These are phyloP conservation scores for Xylaria scruposa DNA, from an alignment of 495 filamentous ascomycete species.

Conservation along the genomic window DNA sequence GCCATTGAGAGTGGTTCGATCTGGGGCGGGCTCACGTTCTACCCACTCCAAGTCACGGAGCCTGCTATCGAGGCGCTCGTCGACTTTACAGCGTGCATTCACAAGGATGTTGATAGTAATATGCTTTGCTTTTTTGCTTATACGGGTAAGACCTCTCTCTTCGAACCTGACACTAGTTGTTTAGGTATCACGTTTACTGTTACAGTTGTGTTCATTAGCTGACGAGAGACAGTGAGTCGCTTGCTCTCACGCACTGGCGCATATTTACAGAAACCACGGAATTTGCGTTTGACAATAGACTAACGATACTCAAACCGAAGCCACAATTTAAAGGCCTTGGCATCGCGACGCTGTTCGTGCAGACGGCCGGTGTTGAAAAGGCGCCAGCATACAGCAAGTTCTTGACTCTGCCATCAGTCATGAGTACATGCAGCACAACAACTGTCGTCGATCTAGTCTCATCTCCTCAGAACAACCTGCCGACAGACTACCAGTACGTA, in stretches of 20 bases:
- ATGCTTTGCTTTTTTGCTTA: neutral
- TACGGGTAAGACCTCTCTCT: neutral
- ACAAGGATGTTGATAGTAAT: conserved; percentile 20
- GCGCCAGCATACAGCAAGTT: conserved; percentile 29
- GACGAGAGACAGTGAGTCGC: no score
- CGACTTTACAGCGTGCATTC: conserved; percentile 29
- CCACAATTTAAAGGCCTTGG: conserved; percentile 7
- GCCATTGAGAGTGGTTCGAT: conserved; percentile 53
- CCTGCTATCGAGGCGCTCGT: conserved; percentile 29
- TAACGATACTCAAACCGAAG: neutral
- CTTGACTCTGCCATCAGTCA: conserved; percentile 25
- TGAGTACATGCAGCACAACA: conserved; percentile 32
- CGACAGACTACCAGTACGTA: conserved; percentile 17
- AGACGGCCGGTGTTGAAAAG: conserved; percentile 28
- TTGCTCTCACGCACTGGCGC: no score
- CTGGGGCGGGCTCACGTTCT: conserved; percentile 47
- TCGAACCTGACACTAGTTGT: no score
- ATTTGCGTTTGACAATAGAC: neutral
- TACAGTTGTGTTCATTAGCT: no score
- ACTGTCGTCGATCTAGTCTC: conserved; percentile 29
- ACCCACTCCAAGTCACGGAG: conserved; percentile 21
- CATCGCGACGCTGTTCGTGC: conserved; percentile 26
- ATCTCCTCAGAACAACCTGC: neutral
- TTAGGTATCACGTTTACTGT: no score
- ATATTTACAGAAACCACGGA: no score